Percentiles rank a stretch among this genome's conserved stretches.
Evolutionary conservation across 306 rosid species (phyloP).

Genomic region (Rosa chinensis): DNA sequence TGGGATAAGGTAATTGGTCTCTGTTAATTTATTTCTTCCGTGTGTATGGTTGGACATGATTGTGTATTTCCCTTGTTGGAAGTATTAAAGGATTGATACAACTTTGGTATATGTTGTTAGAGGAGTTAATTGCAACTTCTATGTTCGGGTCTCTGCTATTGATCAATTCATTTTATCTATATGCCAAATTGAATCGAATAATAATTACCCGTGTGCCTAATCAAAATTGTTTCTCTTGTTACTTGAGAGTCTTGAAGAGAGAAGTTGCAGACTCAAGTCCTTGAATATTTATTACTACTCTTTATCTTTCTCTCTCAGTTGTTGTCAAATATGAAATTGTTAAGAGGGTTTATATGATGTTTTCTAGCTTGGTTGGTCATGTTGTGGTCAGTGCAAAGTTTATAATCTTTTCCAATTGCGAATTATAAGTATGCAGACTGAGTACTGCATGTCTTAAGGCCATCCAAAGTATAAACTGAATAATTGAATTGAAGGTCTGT

Average conservation of each 20-base stretch:
- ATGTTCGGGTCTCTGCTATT: neutral
- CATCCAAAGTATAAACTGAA: neutral
- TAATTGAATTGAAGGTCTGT: neutral
- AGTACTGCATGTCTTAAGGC: neutral
- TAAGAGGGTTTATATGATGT: neutral
- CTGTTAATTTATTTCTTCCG: neutral
- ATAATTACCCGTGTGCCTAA: too few relatives aligned
- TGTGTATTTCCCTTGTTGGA: neutral
- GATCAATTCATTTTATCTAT: neutral
- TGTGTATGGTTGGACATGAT: slow-evolving; percentile 9
- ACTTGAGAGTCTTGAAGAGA: neutral
- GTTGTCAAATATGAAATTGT: neutral
- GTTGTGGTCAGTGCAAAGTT: neutral
- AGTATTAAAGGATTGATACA: neutral
- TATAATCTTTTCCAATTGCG: neutral
- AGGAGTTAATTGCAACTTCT: neutral
- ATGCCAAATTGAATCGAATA: too few relatives aligned
- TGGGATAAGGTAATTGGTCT: slow-evolving; percentile 78
- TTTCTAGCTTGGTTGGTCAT: neutral
- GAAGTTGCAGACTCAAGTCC: neutral
- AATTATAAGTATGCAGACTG: neutral
- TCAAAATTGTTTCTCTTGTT: neutral
- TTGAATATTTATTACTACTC: neutral
- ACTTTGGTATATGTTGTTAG: neutral
- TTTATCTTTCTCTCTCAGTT: neutral